These are phyloP conservation scores for Botrytis sinoallii DNA, from an alignment of 2,329 filamentous ascomycete species.

Conservation along the genomic window DNA sequence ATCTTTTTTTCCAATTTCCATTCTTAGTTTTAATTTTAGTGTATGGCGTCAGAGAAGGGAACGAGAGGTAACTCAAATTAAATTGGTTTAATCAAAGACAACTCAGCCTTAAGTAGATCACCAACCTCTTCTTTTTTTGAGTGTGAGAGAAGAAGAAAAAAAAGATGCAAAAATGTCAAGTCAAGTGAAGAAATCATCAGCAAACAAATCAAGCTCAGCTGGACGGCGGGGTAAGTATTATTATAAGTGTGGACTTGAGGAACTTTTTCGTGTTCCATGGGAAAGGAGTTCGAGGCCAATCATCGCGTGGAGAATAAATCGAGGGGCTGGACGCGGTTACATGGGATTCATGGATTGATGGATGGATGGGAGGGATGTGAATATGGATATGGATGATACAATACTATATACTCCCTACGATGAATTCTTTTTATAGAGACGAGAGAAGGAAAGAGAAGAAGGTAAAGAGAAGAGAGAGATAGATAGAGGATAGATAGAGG, in stretches of 20 bases:
- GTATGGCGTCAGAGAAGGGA: neutral
- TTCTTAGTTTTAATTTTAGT: neutral
- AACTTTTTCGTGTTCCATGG: constrained; percentile 1
- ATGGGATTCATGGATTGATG: neutral
- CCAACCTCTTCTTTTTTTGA: neutral
- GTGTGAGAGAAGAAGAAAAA: neutral
- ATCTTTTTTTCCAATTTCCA: neutral
- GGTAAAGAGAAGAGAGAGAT: neutral
- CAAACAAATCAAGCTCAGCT: neutral
- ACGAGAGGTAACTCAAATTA: neutral
- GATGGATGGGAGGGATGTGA: neutral
- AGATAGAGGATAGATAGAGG: no score
- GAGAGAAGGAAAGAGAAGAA: neutral
- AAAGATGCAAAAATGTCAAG: neutral
- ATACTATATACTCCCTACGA: neutral
- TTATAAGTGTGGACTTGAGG: neutral
- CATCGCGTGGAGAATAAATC: constrained; percentile 27
- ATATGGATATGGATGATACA: neutral
- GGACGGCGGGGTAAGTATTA: constrained; percentile 10
- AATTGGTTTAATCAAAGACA: neutral
- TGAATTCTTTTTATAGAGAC: neutral
- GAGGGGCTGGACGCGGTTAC: constrained; percentile 17
- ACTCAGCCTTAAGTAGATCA: constrained; percentile 12
- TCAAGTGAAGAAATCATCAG: neutral
- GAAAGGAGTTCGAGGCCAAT: constrained; percentile 24